These are phyloP conservation scores for Chytriomyces sp. DNA, from an alignment of 192 early-diverging fungal species.

Conservation along the genomic window DNA sequence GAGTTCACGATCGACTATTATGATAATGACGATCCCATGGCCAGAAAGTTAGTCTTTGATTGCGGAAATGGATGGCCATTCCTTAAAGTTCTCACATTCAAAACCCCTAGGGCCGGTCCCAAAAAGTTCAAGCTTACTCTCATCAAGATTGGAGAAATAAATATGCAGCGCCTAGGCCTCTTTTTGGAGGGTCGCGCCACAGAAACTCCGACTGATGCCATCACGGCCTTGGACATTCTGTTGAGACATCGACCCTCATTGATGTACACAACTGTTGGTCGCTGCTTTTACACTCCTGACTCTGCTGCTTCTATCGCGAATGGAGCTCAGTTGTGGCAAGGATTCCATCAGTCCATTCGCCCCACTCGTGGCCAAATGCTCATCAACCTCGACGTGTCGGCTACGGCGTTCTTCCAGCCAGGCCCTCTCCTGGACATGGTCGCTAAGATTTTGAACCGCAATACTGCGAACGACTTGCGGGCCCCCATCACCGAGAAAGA, in stretches of 20 bases:
- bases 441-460: slow-evolving; percentile 62
- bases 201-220: slow-evolving; percentile 59
- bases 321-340: slow-evolving; percentile 90
- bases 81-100: neutral
- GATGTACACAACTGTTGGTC: slow-evolving; percentile 74
- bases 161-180: slow-evolving; percentile 51
- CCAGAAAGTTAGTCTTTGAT: slow-evolving; percentile 10
- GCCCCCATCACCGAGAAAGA: slow-evolving; percentile 51
- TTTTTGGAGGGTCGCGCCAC: slow-evolving; percentile 47
- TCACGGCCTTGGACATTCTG: slow-evolving; percentile 68
- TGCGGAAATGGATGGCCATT: neutral
- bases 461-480: slow-evolving; percentile 51
- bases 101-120: slow-evolving; percentile 38
- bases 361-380: slow-evolving; percentile 69
- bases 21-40: slow-evolving; percentile 54
- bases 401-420: slow-evolving; percentile 63
- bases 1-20: slow-evolving; percentile 63
- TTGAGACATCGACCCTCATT: slow-evolving; percentile 84
- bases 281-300: slow-evolving; percentile 90
- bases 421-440: slow-evolving; percentile 74
- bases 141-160: slow-evolving; percentile 66
- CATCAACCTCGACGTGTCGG: slow-evolving; percentile 63
- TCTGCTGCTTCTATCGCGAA: slow-evolving; percentile 57
- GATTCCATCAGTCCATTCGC: slow-evolving; percentile 86
- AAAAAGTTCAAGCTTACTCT: slow-evolving; percentile 68